Conservation (phyloP, 2,329 filamentous ascomycete genomes). For the Aspergillus sp. region DNA sequence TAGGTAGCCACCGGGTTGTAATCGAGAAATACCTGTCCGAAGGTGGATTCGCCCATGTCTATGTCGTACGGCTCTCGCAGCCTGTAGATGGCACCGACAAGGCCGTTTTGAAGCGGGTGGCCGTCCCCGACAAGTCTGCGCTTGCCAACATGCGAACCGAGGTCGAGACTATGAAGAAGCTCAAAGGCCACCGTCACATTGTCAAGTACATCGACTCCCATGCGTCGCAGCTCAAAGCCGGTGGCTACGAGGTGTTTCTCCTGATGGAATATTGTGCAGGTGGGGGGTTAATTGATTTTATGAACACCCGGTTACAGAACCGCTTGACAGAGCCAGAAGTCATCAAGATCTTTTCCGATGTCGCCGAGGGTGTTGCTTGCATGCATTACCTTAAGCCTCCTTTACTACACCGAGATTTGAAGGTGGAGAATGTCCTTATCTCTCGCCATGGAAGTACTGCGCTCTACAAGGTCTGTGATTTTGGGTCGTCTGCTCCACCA, state of each 20-base stretch:
- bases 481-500: slow-evolving; percentile 85
- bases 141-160: slow-evolving; percentile 96
- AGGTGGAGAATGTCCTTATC: slow-evolving; percentile 97
- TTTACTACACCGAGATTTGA: slow-evolving; percentile 88
- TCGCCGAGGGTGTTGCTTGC: slow-evolving; percentile 92
- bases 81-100: slow-evolving; percentile 74
- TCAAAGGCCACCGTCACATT: slow-evolving; percentile 94
- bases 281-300: slow-evolving; percentile 96
- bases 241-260: slow-evolving; percentile 95
- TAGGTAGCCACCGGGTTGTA: slow-evolving; percentile 85
- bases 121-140: slow-evolving; percentile 92
- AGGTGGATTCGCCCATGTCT: slow-evolving; percentile 97
- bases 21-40: slow-evolving; percentile 98
- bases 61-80: slow-evolving; percentile 83
- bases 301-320: slow-evolving; percentile 97
- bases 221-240: slow-evolving; percentile 86
- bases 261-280: slow-evolving; percentile 98
- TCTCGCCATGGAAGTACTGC: slow-evolving; percentile 64
- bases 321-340: slow-evolving; percentile 97
- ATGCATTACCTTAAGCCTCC: slow-evolving; percentile 99
- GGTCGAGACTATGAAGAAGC: slow-evolving; percentile 99
- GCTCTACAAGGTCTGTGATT: slow-evolving; percentile 96
- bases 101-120: slow-evolving; percentile 90
- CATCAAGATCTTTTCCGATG: slow-evolving; percentile 92
- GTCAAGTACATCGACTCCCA: slow-evolving; percentile 99